Base-by-base conservation (phyloP, 805 yeast genomes). In the Zygoascus flipseniorum region DNA sequence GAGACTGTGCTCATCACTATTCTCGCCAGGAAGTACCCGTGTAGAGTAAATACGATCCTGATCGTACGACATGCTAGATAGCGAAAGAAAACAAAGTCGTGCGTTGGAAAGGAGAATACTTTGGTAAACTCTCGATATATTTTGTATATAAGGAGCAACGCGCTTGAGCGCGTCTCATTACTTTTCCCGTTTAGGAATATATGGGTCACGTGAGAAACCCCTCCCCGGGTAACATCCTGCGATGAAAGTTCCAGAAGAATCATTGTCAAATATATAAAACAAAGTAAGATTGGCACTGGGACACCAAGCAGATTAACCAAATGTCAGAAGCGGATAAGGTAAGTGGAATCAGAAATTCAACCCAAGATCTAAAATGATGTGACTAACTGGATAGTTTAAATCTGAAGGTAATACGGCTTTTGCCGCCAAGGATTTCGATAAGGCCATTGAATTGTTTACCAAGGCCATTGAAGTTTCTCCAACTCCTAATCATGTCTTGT, bases 371-470 rank as follows among this genome's bases (percentile, higher is more conserved):
- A 8, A 35, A n/a, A 35, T 11, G 4, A 13, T n/a, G n/a, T n/a
- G 11, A 47, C 16, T 14, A 48, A 11, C 16, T 18, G 11, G 35
- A 19, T 19, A 66, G 63, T 84, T 68, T 65, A 93, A 93, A 73
- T 86, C 95, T 28, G 84, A 88, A 71, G 99, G 99, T 62, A 93
- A 93, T 74, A 85, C 89, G 58, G 93, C 89, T 45, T 93, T 93
- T 67, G 81, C 89, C 23, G 87, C 89, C 51, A 92, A 93, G 71
- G 88, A 92, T 52, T 93, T 80, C 68, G 73, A 74, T 20, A 77
- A 81, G 60, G 98, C 99, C 43, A 80, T 85, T 54, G 95, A 85
- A 37, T 70, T 74, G 51, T 93, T 93, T 72, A 72, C 92, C 18
- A 78, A 86, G 68, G 99, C 97, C 35, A 93, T 92, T 64, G 95